Base-by-base conservation (phyloP, 371 early-diverging fungal species). In the Lichtheimia hyalospora region DNA sequence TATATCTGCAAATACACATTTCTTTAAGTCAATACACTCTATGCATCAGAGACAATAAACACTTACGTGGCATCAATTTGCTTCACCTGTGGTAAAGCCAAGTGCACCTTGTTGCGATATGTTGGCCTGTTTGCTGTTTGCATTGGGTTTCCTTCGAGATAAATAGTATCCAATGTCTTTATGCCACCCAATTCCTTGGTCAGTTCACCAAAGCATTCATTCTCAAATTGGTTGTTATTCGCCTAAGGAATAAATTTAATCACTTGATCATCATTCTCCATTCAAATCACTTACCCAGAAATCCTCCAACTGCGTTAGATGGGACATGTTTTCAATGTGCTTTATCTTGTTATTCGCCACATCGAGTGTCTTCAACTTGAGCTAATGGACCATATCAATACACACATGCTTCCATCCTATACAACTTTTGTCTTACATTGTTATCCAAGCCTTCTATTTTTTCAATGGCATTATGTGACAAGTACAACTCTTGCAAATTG, bases 121-220 rank as follows among this genome's bases (percentile, higher is more conserved):
- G 87, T 89, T 1, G 93, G 82, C 12, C 84, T 83, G 60, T 87
- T 85, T 6, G 84, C 71, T 20, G 71, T 76, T 71, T 98, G 94
- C 72, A 94, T 72, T 2, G 97, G 99, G 65, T 97, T 98, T 46
- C 93, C 92, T 76, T 98, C 99, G 21, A 97, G 79, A 72, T 98
- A 98, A 5, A 97, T 91, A 0, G 98, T 97, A 23, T 77, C 70
- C 34, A 95, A 72, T 0, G 84, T 74, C 34, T 71, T 60, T 41
- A 91, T 81, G 5, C 79, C 60, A 14, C 74, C 81, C n/a, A 95
- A 79, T 70, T 92, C 85, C 3, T 61, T 44, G 57, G 93, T 89
- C 40, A 97, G 71, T 59, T 92, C 88, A n/a, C 85, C 86, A 65
- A 92, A 93, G 15, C 86, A 84, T 50, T 69, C 73, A 43, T 62